Base-by-base conservation (phyloP, 768 basidiomycete species). In the Boletus coccyginus region DNA sequence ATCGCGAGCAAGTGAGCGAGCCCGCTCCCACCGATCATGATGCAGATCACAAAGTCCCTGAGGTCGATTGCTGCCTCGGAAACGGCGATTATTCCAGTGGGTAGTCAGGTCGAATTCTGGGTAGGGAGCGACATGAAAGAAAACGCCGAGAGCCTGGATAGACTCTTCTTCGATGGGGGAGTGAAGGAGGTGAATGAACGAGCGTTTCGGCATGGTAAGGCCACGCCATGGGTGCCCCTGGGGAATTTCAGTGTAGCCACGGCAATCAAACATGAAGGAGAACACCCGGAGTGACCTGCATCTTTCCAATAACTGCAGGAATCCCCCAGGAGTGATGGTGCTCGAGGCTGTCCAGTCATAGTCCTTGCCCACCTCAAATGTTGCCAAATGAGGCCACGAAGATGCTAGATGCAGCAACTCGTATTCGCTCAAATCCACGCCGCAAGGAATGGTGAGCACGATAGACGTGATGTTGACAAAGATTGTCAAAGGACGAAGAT, bases 381-480 rank as follows among this genome's bases (percentile, higher is more conserved):
- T 0, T 21, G 56, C 46, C 33, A 64, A 21, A 13, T 24, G 39
- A 3, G 63, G 56, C 63, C 62, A 64, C 2, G 50, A 57, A 14
- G 63, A 63, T 32, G 56, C 59, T 29, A 64, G 41, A 21, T 21
- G 21, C 19, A 64, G 48, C 2, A 64, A 38, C 17, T 53, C 51
- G 29, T n/a, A 17, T 42, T 58, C 53, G 7, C 40, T 53, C 33
- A 64, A 17, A 39, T 63, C 55, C 3, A 36, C 16, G 6, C 42
- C n/a, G 9, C 38, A 56, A 21, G 31, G 24, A n/a, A 52, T 39
- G 32, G 47, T 13, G 33, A 64, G 41, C 7, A 4, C n/a, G 17
- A 63, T 35, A 3, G 24, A 40, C 7, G 17, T 53, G 44, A 60
- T 46, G 31, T 63, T 60, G 7, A 0, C 33, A 13, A 60, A 63